Evolutionary conservation across 768 basidiomycete species (phyloP).

Genomic region (Mycena floridula): DNA sequence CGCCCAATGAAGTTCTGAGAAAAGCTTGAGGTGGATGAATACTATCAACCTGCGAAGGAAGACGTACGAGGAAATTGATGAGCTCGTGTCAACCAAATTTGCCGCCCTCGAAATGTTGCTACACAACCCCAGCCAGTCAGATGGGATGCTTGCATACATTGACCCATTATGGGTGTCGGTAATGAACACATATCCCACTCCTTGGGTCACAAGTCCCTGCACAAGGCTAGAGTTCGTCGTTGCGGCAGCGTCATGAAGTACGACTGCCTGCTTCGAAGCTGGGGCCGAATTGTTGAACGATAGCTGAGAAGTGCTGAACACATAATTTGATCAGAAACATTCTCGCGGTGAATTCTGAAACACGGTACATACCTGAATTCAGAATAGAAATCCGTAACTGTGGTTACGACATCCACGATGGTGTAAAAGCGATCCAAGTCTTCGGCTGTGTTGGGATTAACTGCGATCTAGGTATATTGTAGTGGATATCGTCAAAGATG

Average conservation of each 20-base stretch:
- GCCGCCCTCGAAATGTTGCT: too few relatives aligned
- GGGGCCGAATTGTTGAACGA: neutral
- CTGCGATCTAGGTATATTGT: neutral
- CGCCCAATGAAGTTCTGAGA: too few relatives aligned
- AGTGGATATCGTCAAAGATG: too few relatives aligned
- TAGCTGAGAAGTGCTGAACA: neutral
- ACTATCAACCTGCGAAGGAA: too few relatives aligned
- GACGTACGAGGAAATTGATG: too few relatives aligned
- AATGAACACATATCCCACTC: neutral
- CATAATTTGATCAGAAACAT: too few relatives aligned
- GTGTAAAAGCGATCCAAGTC: neutral
- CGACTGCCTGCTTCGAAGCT: neutral
- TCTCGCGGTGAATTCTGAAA: too few relatives aligned
- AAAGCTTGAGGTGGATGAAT: too few relatives aligned
- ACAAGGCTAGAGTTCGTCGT: neutral
- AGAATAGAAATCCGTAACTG: neutral
- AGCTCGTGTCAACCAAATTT: too few relatives aligned
- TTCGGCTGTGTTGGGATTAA: neutral
- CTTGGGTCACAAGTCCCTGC: neutral
- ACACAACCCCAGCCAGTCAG: too few relatives aligned
- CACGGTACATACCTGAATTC: neutral
- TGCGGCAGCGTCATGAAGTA: neutral
- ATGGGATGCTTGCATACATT: neutral
- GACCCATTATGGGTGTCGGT: neutral
- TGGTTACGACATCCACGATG: neutral